These are phyloP conservation scores for Aspergillus fischeri DNA, from an alignment of 2,329 filamentous ascomycete species.

Conservation along the genomic window DNA sequence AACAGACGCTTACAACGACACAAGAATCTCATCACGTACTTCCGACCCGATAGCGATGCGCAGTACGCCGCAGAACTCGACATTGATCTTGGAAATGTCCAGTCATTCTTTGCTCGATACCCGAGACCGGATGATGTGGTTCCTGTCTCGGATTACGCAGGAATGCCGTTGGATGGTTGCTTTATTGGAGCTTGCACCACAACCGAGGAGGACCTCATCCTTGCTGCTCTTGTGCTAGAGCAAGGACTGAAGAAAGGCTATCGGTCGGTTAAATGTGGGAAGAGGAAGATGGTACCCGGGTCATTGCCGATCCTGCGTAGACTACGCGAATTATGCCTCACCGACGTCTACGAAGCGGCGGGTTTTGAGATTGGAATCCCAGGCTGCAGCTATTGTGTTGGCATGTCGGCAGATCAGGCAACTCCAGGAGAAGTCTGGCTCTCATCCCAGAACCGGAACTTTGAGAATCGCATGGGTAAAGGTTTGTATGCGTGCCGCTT, in stretches of 20 bases:
- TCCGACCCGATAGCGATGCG: slow-evolving; percentile 37
- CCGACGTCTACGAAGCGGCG: slow-evolving; percentile 37
- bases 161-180: slow-evolving; percentile 37
- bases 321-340: slow-evolving; percentile 33
- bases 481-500: slow-evolving; percentile 19
- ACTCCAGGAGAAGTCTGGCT: slow-evolving; percentile 42
- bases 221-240: slow-evolving; percentile 41
- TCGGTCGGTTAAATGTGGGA: slow-evolving; percentile 29
- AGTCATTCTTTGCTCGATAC: slow-evolving; percentile 39
- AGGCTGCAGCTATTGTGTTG: slow-evolving; percentile 46
- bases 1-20: slow-evolving; percentile 31
- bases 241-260: slow-evolving; percentile 33
- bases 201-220: slow-evolving; percentile 43
- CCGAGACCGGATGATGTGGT: slow-evolving; percentile 45
- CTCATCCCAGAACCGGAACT: slow-evolving; percentile 46
- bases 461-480: slow-evolving; percentile 44
- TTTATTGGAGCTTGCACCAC: slow-evolving; percentile 49
- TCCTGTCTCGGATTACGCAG: slow-evolving; percentile 32
- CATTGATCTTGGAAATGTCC: slow-evolving; percentile 38
- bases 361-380: slow-evolving; percentile 43
- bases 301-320: slow-evolving; percentile 37
- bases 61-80: slow-evolving; percentile 34
- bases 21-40: slow-evolving; percentile 33
- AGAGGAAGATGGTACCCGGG: slow-evolving; percentile 41
- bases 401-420: slow-evolving; percentile 41